phyloP scores from a whole-genome alignment of 176 grass and related monocot genomes.

The Thinopyrum elongatum region DNA sequence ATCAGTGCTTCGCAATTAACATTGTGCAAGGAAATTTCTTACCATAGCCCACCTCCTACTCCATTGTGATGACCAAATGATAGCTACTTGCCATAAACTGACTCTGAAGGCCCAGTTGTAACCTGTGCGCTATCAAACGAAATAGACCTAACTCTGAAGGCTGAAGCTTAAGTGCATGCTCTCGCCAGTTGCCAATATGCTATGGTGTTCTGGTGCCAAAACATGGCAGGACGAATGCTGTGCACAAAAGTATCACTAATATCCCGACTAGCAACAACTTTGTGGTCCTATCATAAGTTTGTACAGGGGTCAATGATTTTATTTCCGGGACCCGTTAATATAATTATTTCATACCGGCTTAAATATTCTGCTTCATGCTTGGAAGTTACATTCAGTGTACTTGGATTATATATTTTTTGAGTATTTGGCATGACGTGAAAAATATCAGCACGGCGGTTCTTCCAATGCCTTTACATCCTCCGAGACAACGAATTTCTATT shows the following conservation, averaged over 20 bases:
- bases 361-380: slow-evolving; percentile 8
- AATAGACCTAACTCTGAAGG: slow-evolving; percentile 18
- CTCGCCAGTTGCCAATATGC: neutral
- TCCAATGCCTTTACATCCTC: slow-evolving; percentile 70
- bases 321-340: neutral
- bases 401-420: slow-evolving; percentile 30
- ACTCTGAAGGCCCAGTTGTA: neutral
- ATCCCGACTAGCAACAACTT: neutral
- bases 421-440: slow-evolving; percentile 19
- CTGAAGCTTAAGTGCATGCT: neutral
- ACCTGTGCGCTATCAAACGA: neutral
- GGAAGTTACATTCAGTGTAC: neutral
- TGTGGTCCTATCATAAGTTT: neutral
- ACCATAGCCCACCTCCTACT: neutral
- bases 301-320: neutral
- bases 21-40: neutral
- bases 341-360: neutral
- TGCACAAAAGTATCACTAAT: neutral
- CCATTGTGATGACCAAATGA: neutral
- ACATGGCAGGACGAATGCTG: neutral
- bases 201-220: neutral
- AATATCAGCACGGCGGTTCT: slow-evolving; percentile 83
- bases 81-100: neutral
- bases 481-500: slow-evolving; percentile 82
- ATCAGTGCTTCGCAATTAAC: neutral